phyloP scores from a whole-genome alignment of 305 asterid species.

The Fraxinus greggii region DNA sequence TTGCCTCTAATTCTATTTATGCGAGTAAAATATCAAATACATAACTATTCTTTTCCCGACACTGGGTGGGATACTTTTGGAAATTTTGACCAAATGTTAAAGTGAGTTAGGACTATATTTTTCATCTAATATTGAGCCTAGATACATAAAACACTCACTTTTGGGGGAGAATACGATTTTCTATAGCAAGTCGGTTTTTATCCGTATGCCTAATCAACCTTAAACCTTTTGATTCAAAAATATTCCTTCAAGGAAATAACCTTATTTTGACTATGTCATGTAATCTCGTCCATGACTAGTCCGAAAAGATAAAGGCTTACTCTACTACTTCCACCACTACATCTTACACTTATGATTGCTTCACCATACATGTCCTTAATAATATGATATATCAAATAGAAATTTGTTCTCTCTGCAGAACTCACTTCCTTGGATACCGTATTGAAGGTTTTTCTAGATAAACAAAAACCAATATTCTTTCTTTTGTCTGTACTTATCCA shows the following conservation, averaged over 20 bases:
- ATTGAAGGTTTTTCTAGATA: neutral
- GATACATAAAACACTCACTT: neutral
- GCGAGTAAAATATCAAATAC: neutral
- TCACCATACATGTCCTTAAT: neutral
- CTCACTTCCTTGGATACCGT: neutral
- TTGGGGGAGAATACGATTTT: neutral
- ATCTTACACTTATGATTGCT: neutral
- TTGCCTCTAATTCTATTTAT: slow-evolving; percentile 4
- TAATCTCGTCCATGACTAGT: neutral
- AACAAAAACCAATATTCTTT: neutral
- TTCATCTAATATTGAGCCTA: neutral
- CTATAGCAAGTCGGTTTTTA: neutral
- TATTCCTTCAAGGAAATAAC: neutral
- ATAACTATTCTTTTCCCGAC: neutral
- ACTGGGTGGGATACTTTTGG: neutral
- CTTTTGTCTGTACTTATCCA: neutral
- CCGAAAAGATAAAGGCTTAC: neutral
- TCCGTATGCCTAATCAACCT: neutral
- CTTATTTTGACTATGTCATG: neutral
- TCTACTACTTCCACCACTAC: neutral
- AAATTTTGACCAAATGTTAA: neutral
- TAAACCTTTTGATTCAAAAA: neutral
- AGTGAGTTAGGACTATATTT: slow-evolving; percentile 11
- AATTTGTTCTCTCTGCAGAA: neutral
- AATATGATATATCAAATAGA: neutral